These are phyloP conservation scores for Ustilago curta DNA, from an alignment of 1,284 basidiomycete genomes.

Conservation along the genomic window DNA sequence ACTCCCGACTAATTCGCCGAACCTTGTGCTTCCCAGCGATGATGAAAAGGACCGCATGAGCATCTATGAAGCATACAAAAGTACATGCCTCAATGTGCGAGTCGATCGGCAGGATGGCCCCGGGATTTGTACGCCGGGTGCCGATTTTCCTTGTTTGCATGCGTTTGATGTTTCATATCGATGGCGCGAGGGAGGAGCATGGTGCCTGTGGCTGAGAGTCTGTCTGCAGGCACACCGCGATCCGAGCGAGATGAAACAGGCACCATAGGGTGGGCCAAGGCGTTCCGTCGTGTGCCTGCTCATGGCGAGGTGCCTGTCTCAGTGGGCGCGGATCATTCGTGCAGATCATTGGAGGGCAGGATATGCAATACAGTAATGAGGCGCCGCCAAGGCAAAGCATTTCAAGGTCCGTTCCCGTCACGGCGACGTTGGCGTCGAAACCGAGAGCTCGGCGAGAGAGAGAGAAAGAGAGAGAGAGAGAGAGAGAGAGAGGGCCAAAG, in stretches of 20 bases:
- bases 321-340: neutral
- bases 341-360: neutral
- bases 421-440: neutral
- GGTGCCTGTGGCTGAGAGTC: no score
- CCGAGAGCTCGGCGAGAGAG: neutral
- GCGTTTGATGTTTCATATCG: no score
- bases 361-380: neutral
- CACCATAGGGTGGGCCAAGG: neutral
- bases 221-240: neutral
- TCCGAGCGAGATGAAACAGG: constrained; percentile 4
- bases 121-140: no score
- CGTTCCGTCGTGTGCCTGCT: constrained; percentile 3
- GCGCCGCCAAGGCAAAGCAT: neutral
- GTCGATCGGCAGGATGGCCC: no score
- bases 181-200: neutral
- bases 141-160: no score
- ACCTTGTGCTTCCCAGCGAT: no score
- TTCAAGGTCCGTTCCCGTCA: constrained; percentile 6
- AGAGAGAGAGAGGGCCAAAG: constrained; percentile 1
- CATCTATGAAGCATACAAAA: no score
- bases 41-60: no score
- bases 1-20: no score
- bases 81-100: no score
- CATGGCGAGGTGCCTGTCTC: constrained; percentile 4
- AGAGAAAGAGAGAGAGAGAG: neutral